Evolutionary conservation across 1,284 basidiomycete genomes (phyloP).

Genomic region (Leccinum fuscescens): DNA sequence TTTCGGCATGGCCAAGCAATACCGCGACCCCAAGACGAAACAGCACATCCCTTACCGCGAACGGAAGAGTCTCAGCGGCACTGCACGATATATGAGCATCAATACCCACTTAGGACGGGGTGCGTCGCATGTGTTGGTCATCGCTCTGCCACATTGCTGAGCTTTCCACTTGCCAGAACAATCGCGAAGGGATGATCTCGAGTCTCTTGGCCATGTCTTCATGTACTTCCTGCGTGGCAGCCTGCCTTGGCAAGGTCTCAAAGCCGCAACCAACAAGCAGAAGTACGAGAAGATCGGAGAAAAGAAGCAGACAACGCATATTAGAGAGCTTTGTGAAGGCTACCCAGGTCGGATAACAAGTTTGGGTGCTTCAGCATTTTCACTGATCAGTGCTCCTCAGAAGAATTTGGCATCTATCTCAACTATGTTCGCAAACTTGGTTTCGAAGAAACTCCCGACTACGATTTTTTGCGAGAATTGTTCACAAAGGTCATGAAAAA

Average conservation of each 20-base stretch:
- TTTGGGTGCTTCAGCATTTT: constrained; percentile 82
- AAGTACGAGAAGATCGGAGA: constrained; percentile 99
- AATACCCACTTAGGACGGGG: constrained; percentile 94
- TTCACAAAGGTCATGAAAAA: constrained; percentile 93
- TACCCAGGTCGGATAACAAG: constrained; percentile 75
- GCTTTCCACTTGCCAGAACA: constrained; percentile 40
- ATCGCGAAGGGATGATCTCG: constrained; percentile 90
- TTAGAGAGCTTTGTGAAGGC: constrained; percentile 92
- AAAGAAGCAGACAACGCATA: constrained; percentile 95
- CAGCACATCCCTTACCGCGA: constrained; percentile 98
- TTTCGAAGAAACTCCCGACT: constrained; percentile 96
- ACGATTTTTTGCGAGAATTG: constrained; percentile 94
- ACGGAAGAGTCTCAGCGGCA: constrained; percentile 97
- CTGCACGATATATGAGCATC: constrained; percentile 98
- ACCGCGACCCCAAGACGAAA: constrained; percentile 97
- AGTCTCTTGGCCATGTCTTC: constrained; percentile 96
- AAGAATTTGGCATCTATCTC: constrained; percentile 96
- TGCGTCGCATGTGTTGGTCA: constrained; percentile 7
- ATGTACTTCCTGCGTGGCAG: constrained; percentile 97
- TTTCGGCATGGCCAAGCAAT: constrained; percentile 99
- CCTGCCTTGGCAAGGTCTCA: constrained; percentile 93
- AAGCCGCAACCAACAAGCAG: constrained; percentile 98
- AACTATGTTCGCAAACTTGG: constrained; percentile 96
- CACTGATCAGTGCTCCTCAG: constrained; percentile 62
- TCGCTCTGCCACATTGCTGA: constrained; percentile 2